Evolutionary conservation across 345 rosid genomes (phyloP), one percentile per base, ranked within the genome.

Genomic region (Moricandia arvensis): DNA sequence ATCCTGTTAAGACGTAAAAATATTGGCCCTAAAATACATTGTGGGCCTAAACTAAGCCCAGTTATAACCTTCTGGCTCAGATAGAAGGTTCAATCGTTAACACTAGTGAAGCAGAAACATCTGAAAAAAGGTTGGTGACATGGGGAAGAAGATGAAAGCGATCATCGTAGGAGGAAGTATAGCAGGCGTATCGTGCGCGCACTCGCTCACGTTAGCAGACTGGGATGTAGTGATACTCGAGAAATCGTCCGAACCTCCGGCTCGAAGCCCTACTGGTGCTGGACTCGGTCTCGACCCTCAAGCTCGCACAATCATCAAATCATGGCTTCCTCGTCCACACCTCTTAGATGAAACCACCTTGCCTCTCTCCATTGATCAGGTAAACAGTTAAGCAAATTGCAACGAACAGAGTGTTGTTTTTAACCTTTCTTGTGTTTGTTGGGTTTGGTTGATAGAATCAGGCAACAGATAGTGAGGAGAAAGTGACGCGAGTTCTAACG

Each of bases 101-200:
- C 41, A 49, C 47, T 45, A 41, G 76, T 64, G 26, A 59, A 72
- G 81, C 30, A 61, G 64, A 64, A 61, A 7, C 41, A 64, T 62
- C 21, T 7, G 57, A 43, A 64, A 26, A 24, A 10, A 16, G 43
- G 15, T 15, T 74, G 38, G 1, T 47, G 64, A 35, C 6, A 75
- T 49, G 79, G 67, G n/a, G 72, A 34, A 75, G 67, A 79, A 72
- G 61, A 78, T 78, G 4, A 87, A 78, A 82, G 96, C 86, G 26
- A 74, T 90, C 58, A 82, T 86, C 0, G 84, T 88, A 10, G 97
- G 96, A 55, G 96, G 96, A 62, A 90, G 97, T 83, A 85, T 90
- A 73, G 96, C 87, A 0, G 94, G 94, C n/a, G 31, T 88, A 55
- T 86, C 96, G 17, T 85, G 93, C 75, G 93, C 91, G 8, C 96